Conservation (phyloP, 2,329 filamentous ascomycete species). For the Aspergillus piperis region DNA sequence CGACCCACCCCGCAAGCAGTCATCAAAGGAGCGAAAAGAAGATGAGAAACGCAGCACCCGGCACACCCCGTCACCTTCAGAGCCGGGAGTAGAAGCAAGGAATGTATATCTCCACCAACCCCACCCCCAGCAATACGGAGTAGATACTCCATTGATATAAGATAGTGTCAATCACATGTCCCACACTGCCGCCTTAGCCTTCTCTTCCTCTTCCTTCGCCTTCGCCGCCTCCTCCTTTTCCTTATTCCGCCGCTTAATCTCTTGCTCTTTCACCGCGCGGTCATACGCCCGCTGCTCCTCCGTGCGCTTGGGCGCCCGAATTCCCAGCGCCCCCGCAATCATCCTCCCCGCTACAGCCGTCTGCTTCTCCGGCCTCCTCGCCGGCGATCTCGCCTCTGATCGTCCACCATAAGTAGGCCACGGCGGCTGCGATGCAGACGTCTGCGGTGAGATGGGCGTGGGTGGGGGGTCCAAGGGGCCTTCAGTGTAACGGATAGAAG, state of each 20-base stretch:
- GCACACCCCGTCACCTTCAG: background rate
- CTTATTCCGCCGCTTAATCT: slow-evolving; percentile 72
- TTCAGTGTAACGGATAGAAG: slow-evolving; percentile 29
- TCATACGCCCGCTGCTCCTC: slow-evolving; percentile 91
- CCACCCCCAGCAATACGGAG: background rate
- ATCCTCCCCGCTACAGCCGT: slow-evolving; percentile 85
- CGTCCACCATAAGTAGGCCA: slow-evolving; percentile 17
- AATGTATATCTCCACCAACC: background rate
- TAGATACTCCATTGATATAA: background rate
- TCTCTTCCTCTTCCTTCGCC: slow-evolving; percentile 66
- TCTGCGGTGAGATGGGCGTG: slow-evolving; percentile 63
- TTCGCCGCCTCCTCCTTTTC: slow-evolving; percentile 67
- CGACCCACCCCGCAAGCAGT: background rate
- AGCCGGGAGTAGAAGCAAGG: background rate
- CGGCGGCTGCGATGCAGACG: slow-evolving; percentile 28
- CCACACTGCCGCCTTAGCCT: slow-evolving; percentile 84
- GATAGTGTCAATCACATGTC: slow-evolving; percentile 54
- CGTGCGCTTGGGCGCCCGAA: slow-evolving; percentile 76
- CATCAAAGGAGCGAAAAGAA: background rate
- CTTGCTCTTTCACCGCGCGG: slow-evolving; percentile 76
- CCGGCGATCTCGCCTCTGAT: slow-evolving; percentile 16
- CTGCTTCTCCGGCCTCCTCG: slow-evolving; percentile 77
- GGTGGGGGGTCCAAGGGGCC: slow-evolving; percentile 60
- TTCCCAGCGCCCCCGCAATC: slow-evolving; percentile 85
- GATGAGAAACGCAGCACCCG: background rate